Evolutionary conservation across 1,284 basidiomycete species (phyloP), one percentile per base, ranked within the genome.

Genomic region (Veloboletus limbatus): DNA sequence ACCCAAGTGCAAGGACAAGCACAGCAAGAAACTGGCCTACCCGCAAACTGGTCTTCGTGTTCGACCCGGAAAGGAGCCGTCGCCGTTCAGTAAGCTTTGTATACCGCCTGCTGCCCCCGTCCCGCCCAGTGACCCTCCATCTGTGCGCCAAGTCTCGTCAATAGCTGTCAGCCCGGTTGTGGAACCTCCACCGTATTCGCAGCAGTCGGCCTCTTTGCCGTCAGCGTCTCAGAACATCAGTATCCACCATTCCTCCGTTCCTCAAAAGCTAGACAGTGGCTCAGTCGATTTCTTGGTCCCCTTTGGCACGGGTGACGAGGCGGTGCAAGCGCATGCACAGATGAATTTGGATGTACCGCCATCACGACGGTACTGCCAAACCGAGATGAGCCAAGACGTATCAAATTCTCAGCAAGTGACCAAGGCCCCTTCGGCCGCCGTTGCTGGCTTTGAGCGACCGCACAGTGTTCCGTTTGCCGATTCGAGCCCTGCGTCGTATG

Each of bases 1-100:
- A 16, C n/a, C 41, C 42, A 65, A 63, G 48, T 21, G 25, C 32
- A 68, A 69, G 40, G 67, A 67, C 40, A 72, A 71, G 41, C 58
- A 67, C 18, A 44, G 55, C 27, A 75, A 71, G 63, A 72, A 70
- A 47, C 18, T 31, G 2, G 56, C 63, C 20, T 70, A 73, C 40
- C 75, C 75, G 6, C 45, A 63, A 25, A 54, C 70, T 9, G 75
- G 76, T 18, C 62, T 74, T 35, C 74, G 75, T 11, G 59, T 76
- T 21, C 67, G 75, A 13, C 54, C 64, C 14, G 63, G 59, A 10
- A 72, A 69, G 48, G 68, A 69, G 10, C 24, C 49, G 11, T 54
- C 64, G 14, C 58, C 63, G 20, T 54, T 60, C 21, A 36, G 22
- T 5, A 68, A 51, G 34, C 28, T 49, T 1, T 51, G 48, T 10